A percentile compares a stretch with the other conserved stretches of the same genome.
Evolutionary conservation across 495 filamentous ascomycete genomes (phyloP).

Genomic region (Margaritispora aquatica): DNA sequence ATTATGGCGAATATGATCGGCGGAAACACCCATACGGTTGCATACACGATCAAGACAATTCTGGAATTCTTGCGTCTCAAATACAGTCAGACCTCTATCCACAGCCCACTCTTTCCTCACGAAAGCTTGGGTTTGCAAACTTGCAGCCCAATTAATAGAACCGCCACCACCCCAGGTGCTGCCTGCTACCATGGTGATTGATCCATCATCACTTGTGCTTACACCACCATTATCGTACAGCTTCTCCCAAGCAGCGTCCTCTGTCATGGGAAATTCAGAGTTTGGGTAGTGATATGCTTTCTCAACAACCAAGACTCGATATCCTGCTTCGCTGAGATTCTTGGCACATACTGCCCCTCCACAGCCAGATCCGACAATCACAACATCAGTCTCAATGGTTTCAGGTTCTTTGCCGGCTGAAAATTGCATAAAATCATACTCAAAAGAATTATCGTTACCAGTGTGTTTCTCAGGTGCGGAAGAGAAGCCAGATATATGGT

Average conservation of each 20-base stretch:
- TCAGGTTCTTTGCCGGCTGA: slow-evolving; percentile 28
- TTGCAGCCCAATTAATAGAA: slow-evolving; percentile 73
- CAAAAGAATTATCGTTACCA: slow-evolving; percentile 40
- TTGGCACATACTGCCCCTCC: slow-evolving; percentile 82
- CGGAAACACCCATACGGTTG: slow-evolving; percentile 72
- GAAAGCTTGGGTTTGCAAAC: slow-evolving; percentile 71
- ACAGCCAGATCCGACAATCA: slow-evolving; percentile 82
- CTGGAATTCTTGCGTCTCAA: slow-evolving; percentile 71
- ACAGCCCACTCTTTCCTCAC: slow-evolving; percentile 79
- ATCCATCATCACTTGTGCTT: slow-evolving; percentile 54
- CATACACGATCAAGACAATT: slow-evolving; percentile 63
- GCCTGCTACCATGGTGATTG: slow-evolving; percentile 57
- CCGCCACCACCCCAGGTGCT: slow-evolving; percentile 82
- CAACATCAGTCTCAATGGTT: slow-evolving; percentile 69
- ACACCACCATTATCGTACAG: slow-evolving; percentile 59
- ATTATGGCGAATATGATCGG: slow-evolving; percentile 62
- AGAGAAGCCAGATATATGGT: slow-evolving; percentile 55
- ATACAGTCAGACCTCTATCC: slow-evolving; percentile 63
- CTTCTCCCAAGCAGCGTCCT: slow-evolving; percentile 45
- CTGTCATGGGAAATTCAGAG: slow-evolving; percentile 65
- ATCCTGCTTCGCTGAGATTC: slow-evolving; percentile 68
- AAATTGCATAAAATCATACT: slow-evolving; percentile 46
- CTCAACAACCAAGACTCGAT: slow-evolving; percentile 74
- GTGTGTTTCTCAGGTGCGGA: slow-evolving; percentile 54
- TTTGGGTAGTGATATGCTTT: slow-evolving; percentile 70